Base-by-base conservation (phyloP, 306 rosid genomes). In the Carpinus fangiana region DNA sequence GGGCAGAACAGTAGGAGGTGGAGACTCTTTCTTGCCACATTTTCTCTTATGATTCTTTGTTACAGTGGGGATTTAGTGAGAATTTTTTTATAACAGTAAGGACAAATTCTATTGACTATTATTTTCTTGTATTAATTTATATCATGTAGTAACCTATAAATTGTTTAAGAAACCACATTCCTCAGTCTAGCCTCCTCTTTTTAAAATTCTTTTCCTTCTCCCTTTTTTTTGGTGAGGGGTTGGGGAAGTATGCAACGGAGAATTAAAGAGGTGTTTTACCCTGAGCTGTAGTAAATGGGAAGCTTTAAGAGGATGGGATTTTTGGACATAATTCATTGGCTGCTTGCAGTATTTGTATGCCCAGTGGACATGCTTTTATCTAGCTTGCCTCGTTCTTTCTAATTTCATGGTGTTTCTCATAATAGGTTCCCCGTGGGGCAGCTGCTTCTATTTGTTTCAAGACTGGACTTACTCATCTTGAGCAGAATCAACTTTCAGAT, bases 351-450 rank as follows among this genome's bases (percentile, higher is more conserved):
- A 34, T 34, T 1, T 34, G 47, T 34, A 64, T 64, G 45, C 46
- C 11, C 31, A 20, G 61, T 55, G 21, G 61, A 55, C 26, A 20
- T 57, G 11, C 2, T 64, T 59, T 34, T 18, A 66, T 66, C 48
- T 38, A 16, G 9, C 71, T 81, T 70, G 36, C 73, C 72, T 70
- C 17, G 21, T 70, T 74, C 55, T 75, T 45, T 72, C 72, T 65
- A 64, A 52, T 76, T 74, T 79, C 79, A 70, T 78, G 86, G 54
- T 54, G 80, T 79, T 86, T 76, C 77, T 67, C 55, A 7, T 86
- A 73, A 60, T 88, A 96, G 99, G 94, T 96, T 84, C 99, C 99
- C 51, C 97, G 90, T 75, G 99, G 96, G 72, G 99, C 96, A 80
- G 83, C 86, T 76, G 97, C 98, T 83, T 72, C 98, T 66, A 46